These are phyloP conservation scores for Wallacemonas sp. DNA, from an alignment of 208 protist species.

Conservation along the genomic window DNA sequence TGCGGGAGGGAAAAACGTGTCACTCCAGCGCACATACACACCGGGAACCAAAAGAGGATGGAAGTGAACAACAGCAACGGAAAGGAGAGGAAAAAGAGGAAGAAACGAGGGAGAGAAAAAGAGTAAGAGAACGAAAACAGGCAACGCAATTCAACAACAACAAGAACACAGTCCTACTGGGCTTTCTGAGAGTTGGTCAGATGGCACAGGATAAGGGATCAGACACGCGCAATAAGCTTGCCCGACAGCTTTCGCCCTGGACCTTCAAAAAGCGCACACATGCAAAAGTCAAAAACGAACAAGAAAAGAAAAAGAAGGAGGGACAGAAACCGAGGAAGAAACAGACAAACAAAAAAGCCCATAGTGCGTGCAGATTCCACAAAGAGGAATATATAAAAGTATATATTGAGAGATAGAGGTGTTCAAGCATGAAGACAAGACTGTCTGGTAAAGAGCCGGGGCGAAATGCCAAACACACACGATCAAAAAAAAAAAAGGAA, in stretches of 20 bases:
- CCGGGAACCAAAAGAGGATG: conserved; percentile 1
- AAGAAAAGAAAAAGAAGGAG: conserved; percentile 11
- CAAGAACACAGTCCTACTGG: not conserved
- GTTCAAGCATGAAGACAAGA: too few species aligned
- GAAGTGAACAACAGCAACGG: not conserved
- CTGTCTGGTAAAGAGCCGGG: not conserved
- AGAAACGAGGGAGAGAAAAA: not conserved
- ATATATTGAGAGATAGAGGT: too few species aligned
- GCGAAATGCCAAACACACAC: not conserved
- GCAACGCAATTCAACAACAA: not conserved
- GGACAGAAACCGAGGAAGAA: not conserved
- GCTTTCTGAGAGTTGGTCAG: too few species aligned
- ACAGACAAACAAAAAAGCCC: conserved; percentile 6
- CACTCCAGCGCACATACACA: conserved; percentile 2
- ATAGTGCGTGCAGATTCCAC: not conserved
- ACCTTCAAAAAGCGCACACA: too few species aligned
- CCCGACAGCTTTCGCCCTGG: too few species aligned
- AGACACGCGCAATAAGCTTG: too few species aligned
- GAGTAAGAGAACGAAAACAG: conserved; percentile 12
- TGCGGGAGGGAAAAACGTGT: too few species aligned
- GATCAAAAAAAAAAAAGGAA: not conserved
- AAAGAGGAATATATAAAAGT: too few species aligned
- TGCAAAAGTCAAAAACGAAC: not conserved
- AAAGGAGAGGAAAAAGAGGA: not conserved
- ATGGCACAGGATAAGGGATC: too few species aligned